Conservation (phyloP, 352 stramenopile species). For the Pythium insidiosum region DNA sequence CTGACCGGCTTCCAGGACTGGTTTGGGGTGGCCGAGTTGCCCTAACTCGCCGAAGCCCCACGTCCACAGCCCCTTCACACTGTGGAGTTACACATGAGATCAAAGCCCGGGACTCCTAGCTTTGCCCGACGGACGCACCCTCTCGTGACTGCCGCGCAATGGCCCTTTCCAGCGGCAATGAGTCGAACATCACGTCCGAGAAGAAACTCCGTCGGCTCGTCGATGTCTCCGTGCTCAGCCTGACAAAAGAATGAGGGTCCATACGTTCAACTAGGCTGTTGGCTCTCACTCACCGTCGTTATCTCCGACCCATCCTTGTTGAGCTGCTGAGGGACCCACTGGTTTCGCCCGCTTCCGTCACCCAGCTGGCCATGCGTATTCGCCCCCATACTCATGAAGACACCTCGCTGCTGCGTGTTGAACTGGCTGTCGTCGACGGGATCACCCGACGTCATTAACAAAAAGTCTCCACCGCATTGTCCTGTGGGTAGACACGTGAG, state of each 20-base stretch:
- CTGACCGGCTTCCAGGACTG: conserved; percentile 29
- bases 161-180: conserved; percentile 47
- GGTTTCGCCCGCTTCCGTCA: conserved; percentile 64
- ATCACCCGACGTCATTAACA: conserved; percentile 62
- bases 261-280: too few species aligned
- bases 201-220: conserved; percentile 62
- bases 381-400: conserved; percentile 76
- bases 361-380: conserved; percentile 64
- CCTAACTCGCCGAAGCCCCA: conserved; percentile 66
- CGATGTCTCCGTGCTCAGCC: conserved; percentile 40
- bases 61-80: conserved; percentile 60
- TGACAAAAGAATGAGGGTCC: conserved; percentile 3
- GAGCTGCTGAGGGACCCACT: conserved; percentile 72
- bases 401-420: conserved; percentile 62
- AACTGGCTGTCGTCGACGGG: conserved; percentile 65
- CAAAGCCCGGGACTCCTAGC: too few species aligned
- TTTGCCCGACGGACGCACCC: conserved; percentile 32
- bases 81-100: conserved; percentile 9
- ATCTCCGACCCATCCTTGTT: conserved; percentile 57
- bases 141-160: conserved; percentile 39
- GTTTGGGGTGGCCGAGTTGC: conserved; percentile 66
- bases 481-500: conserved; percentile 17
- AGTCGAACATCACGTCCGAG: conserved; percentile 60
- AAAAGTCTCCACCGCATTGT: conserved; percentile 55
- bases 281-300: conserved; percentile 44